Evolutionary conservation across 192 early-diverging fungal genomes (phyloP).

Genomic region (Pilobolus umbonatus): DNA sequence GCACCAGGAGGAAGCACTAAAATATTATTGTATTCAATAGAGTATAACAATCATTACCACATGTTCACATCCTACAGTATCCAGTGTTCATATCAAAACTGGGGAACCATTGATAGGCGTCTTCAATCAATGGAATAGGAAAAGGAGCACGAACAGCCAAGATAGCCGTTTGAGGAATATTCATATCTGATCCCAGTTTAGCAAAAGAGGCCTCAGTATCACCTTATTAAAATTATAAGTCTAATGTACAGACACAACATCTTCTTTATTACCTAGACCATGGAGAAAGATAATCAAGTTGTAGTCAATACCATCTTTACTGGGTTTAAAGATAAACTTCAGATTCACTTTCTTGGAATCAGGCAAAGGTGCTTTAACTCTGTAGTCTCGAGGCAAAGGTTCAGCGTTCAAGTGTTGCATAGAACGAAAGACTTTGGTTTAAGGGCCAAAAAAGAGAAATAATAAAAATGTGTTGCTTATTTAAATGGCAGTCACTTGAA

Average conservation of each 20-base stretch:
- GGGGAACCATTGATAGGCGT: constrained; percentile 64
- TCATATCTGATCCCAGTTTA: constrained; percentile 51
- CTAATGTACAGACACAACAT: neutral
- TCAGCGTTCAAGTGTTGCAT: too few relatives aligned
- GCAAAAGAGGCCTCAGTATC: constrained; percentile 60
- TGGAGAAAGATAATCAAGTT: constrained; percentile 72
- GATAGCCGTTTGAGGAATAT: constrained; percentile 65
- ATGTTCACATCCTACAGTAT: constrained; percentile 32
- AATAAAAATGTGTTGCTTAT: too few relatives aligned
- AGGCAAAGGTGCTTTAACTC: constrained; percentile 7
- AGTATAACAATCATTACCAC: neutral
- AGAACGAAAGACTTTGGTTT: too few relatives aligned
- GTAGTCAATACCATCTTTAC: constrained; percentile 47
- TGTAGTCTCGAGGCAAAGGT: too few relatives aligned
- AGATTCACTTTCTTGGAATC: constrained; percentile 17
- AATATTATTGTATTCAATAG: neutral
- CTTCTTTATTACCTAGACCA: constrained; percentile 51
- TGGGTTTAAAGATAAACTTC: constrained; percentile 41
- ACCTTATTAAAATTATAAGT: constrained; percentile 7
- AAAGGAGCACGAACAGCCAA: constrained; percentile 54
- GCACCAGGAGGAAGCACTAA: constrained; percentile 36
- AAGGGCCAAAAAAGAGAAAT: too few relatives aligned
- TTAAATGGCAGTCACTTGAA: too few relatives aligned
- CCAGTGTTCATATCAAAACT: constrained; percentile 53
- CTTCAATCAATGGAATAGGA: constrained; percentile 57